Conservation (phyloP, 768 basidiomycete genomes). For the Agaricus sinodeliciosus region DNA sequence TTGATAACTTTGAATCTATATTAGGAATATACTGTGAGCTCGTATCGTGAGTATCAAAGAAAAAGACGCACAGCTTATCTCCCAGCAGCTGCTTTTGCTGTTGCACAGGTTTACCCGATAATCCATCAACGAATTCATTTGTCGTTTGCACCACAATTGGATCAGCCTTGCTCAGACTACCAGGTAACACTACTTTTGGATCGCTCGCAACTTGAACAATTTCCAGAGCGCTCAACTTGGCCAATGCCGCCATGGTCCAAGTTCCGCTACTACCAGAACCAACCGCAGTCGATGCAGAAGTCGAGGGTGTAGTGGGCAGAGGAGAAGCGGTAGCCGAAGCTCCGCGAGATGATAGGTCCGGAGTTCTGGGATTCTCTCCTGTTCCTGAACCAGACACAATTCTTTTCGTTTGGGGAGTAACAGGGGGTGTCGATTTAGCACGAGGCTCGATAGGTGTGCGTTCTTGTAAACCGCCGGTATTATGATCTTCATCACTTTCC, state of each 20-base stretch:
- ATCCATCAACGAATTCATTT: slow-evolving; percentile 62
- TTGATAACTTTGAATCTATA: slow-evolving; percentile 55
- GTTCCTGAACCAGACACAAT: slow-evolving; percentile 20
- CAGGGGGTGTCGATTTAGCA: slow-evolving; percentile 24
- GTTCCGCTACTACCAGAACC: slow-evolving; percentile 13
- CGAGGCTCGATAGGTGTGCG: slow-evolving; percentile 12
- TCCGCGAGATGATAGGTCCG: slow-evolving; percentile 69
- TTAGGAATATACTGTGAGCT: background rate
- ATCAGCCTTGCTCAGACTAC: slow-evolving; percentile 57
- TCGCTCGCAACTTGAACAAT: slow-evolving; percentile 61
- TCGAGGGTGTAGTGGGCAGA: slow-evolving; percentile 53
- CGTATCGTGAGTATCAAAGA: background rate
- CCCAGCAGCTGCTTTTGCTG: slow-evolving; percentile 76
- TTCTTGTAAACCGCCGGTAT: slow-evolving; percentile 38
- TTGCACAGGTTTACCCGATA: slow-evolving; percentile 47
- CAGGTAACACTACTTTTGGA: slow-evolving; percentile 43
- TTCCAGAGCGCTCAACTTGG: slow-evolving; percentile 67
- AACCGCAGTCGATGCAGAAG: slow-evolving; percentile 17
- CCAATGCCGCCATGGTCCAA: slow-evolving; percentile 66
- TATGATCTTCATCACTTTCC: slow-evolving; percentile 45
- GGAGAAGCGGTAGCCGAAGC: slow-evolving; percentile 70
- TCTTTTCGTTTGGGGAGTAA: slow-evolving; percentile 65
- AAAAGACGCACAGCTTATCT: slow-evolving; percentile 57
- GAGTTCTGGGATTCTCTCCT: slow-evolving; percentile 61
- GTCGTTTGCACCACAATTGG: slow-evolving; percentile 61